phyloP scores from a whole-genome alignment of 164 flowering plant genomes.

The Magnolia officinalis region DNA sequence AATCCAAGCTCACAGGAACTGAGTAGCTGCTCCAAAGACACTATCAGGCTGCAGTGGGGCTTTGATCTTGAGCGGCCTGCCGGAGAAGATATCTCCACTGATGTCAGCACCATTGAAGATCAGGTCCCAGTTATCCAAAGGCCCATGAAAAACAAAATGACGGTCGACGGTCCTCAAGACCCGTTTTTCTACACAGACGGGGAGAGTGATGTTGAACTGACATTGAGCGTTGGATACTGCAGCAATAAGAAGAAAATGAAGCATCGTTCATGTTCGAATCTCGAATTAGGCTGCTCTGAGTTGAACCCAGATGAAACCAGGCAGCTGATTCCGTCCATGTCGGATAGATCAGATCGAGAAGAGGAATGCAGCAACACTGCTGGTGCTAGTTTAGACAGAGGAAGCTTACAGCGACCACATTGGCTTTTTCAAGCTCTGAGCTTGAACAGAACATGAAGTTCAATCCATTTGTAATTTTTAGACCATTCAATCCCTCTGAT shows the following conservation, averaged over 20 bases:
- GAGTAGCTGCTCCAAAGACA: conserved; percentile 39
- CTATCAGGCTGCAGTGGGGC: conserved; percentile 24
- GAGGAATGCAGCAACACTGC: conserved; percentile 27
- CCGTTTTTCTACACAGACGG: conserved; percentile 12
- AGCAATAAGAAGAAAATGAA: conserved; percentile 24
- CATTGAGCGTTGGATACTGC: conserved; percentile 54
- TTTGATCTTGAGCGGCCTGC: conserved; percentile 49
- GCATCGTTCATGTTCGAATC: neutral
- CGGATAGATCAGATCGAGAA: conserved; percentile 28
- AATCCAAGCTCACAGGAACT: conserved; percentile 30
- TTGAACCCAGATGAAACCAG: conserved; percentile 8
- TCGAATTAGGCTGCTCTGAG: conserved; percentile 11
- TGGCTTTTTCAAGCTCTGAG: conserved; percentile 56
- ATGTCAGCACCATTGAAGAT: conserved; percentile 16
- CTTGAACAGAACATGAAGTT: conserved; percentile 36
- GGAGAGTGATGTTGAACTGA: conserved; percentile 53
- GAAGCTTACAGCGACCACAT: conserved; percentile 41
- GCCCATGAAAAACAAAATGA: conserved; percentile 15
- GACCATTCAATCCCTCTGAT: neutral
- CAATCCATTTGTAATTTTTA: neutral
- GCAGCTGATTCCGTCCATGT: conserved; percentile 23
- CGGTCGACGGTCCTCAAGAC: conserved; percentile 1
- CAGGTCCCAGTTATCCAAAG: conserved; percentile 13
- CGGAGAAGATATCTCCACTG: conserved; percentile 25
- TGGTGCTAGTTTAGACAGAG: conserved; percentile 34